A percentile compares a stretch with the other conserved stretches of the same genome.
Evolutionary conservation across 805 yeast species (phyloP).

Genomic region (Yamadazyma sp.): DNA sequence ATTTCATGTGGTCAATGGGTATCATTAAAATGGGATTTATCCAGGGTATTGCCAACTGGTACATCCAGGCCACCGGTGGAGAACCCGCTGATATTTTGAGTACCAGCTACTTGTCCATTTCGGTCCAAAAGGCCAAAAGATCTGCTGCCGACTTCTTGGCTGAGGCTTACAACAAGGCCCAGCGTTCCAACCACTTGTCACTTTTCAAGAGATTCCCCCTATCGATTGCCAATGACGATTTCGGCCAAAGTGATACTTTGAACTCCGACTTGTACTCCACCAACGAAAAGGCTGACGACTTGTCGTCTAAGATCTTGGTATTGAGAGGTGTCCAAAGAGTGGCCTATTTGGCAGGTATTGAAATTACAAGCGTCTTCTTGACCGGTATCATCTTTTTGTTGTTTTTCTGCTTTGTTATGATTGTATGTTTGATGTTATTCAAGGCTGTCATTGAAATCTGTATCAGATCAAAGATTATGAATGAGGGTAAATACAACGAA

Average conservation of each 20-base stretch:
- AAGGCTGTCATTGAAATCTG: slow-evolving; percentile 68
- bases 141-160: slow-evolving; percentile 20
- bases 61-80: slow-evolving; percentile 94
- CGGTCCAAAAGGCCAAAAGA: slow-evolving; percentile 67
- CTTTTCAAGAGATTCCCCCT: slow-evolving; percentile 16
- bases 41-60: slow-evolving; percentile 88
- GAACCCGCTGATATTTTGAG: slow-evolving; percentile 70
- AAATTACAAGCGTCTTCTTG: slow-evolving; percentile 79
- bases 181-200: slow-evolving; percentile 13
- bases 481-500: slow-evolving; percentile 64
- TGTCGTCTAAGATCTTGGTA: slow-evolving; percentile 70
- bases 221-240: slow-evolving; percentile 45
- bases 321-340: slow-evolving; percentile 93
- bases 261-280: slow-evolving; percentile 59
- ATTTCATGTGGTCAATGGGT: slow-evolving; percentile 96
- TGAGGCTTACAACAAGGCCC: slow-evolving; percentile 13
- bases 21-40: slow-evolving; percentile 73
- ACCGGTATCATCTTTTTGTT: slow-evolving; percentile 84
- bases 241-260: slow-evolving; percentile 42
- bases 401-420: slow-evolving; percentile 66
- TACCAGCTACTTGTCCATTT: slow-evolving; percentile 69
- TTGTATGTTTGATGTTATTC: slow-evolving; percentile 56
- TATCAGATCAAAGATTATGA: slow-evolving; percentile 57
- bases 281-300: slow-evolving; percentile 59
- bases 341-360: slow-evolving; percentile 79